A percentile compares a stretch with the other conserved stretches of the same genome.
Evolutionary conservation across 1,284 basidiomycete species (phyloP).

Genomic region (Ganoderma sp.): DNA sequence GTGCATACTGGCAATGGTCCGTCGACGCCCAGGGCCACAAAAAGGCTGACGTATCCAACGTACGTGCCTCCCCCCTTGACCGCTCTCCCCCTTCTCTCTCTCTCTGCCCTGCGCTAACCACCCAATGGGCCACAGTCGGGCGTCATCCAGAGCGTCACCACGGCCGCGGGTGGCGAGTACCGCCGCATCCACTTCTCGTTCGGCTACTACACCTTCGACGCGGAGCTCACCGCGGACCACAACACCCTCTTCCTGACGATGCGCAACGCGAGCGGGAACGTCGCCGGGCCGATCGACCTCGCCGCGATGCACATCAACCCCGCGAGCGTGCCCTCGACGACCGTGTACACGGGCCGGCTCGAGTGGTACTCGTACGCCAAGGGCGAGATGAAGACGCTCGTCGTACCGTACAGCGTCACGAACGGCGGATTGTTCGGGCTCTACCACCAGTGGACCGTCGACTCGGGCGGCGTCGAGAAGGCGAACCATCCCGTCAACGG

Average conservation of each 20-base stretch:
- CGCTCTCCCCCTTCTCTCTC: no score
- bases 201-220: no score
- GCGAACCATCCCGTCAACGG: not conserved
- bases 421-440: constrained; percentile 14
- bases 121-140: no score
- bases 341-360: constrained; percentile 15
- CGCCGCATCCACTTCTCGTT: no score
- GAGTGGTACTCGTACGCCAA: constrained; percentile 7
- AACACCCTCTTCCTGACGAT: not conserved
- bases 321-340: not conserved
- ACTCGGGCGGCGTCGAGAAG: constrained; percentile 5
- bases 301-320: not conserved
- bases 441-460: constrained; percentile 15
- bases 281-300: not conserved
- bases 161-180: no score
- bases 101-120: no score
- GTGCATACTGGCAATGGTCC: no score
- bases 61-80: no score
- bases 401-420: constrained; percentile 9
- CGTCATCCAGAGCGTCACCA: no score
- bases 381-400: constrained; percentile 19
- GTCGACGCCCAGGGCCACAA: no score
- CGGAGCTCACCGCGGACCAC: no score
- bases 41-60: no score
- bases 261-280: not conserved